Conservation (phyloP, 78 protist species). For the Planoprotostelium fungivorum region DNA sequence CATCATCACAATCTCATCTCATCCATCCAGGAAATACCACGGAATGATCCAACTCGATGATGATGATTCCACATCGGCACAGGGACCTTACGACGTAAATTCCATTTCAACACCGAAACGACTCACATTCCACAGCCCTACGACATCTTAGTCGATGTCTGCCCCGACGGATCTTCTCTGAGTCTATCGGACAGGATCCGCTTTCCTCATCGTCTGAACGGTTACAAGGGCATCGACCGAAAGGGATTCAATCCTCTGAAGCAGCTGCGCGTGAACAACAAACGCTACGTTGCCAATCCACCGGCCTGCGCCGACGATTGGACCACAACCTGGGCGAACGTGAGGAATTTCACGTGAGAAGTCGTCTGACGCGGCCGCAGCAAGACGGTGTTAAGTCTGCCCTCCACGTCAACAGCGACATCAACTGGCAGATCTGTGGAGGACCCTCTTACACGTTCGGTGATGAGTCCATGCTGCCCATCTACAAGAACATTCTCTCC, state of each 20-base stretch:
- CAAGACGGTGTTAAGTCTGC: neutral
- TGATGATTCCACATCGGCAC: neutral
- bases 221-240: neutral
- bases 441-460: neutral
- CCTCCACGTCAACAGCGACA: neutral
- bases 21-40: neutral
- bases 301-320: neutral
- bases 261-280: neutral
- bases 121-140: neutral
- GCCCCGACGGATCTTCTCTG: neutral
- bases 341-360: neutral
- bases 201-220: neutral
- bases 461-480: neutral
- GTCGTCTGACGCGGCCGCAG: too few relatives aligned
- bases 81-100: neutral
- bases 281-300: neutral
- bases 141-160: neutral
- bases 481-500: neutral
- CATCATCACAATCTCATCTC: neutral
- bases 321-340: neutral
- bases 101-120: neutral
- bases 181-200: neutral
- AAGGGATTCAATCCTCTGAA: neutral
- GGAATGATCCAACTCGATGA: neutral
- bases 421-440: neutral